Conservation (phyloP, 768 basidiomycete genomes). For the Strobilomyces dryophilus region DNA sequence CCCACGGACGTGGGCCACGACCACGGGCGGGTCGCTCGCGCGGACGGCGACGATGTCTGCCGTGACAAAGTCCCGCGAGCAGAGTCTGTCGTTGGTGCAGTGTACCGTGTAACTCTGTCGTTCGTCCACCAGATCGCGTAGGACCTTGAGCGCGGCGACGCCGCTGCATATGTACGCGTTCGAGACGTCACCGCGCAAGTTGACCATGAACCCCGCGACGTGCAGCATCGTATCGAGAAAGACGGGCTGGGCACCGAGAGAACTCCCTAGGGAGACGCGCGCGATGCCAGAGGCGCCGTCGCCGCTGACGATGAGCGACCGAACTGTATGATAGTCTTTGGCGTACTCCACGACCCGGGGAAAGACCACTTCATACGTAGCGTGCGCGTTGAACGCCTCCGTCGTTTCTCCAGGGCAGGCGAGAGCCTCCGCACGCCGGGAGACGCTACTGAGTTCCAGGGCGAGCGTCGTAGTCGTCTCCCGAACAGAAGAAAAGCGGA, state of each 20-base stretch:
- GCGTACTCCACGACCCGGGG: slow-evolving; percentile 66
- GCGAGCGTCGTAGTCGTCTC: slow-evolving; percentile 37
- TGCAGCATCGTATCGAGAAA: slow-evolving; percentile 70
- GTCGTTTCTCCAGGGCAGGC: slow-evolving; percentile 18
- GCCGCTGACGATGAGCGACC: slow-evolving; percentile 46
- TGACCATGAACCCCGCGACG: slow-evolving; percentile 65
- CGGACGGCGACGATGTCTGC: slow-evolving; percentile 51
- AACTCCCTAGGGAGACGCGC: slow-evolving; percentile 38
- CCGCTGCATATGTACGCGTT: slow-evolving; percentile 64
- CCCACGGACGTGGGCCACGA: slow-evolving; percentile 55
- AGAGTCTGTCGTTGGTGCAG: slow-evolving; percentile 42
- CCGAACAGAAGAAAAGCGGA: slow-evolving; percentile 33
- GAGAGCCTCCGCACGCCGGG: slow-evolving; percentile 33
- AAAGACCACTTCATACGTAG: slow-evolving; percentile 63
- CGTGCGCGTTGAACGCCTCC: slow-evolving; percentile 53
- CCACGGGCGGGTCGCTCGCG: slow-evolving; percentile 28
- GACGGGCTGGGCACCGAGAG: slow-evolving; percentile 46
- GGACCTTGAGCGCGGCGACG: slow-evolving; percentile 44
- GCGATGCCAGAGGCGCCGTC: slow-evolving; percentile 52
- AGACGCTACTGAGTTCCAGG: slow-evolving; percentile 32
- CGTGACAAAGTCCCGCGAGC: slow-evolving; percentile 42
- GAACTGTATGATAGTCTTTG: slow-evolving; percentile 53
- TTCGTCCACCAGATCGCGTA: slow-evolving; percentile 41
- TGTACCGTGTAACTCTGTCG: slow-evolving; percentile 46
- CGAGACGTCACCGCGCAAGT: slow-evolving; percentile 45